Evolutionary conservation across 2,329 filamentous ascomycete genomes (phyloP), one percentile per base, ranked within the genome.

Genomic region (Hansfordia pulvinata): DNA sequence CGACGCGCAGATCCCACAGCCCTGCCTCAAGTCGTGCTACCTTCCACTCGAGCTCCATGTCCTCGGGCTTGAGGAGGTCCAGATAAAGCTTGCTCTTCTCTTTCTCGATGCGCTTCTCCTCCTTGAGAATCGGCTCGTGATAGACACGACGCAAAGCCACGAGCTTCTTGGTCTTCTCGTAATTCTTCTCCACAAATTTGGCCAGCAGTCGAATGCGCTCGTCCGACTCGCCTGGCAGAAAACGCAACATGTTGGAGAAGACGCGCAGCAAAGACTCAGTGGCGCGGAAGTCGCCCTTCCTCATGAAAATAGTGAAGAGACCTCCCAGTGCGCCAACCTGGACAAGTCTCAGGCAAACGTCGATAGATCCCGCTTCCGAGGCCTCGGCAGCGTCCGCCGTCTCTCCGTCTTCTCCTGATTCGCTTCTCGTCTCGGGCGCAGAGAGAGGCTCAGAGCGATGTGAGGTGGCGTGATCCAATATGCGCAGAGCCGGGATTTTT

Each of bases 161-260:
- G 4, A 96, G 60, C 45, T 76, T 82, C 5, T 47, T 56, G 19
- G 84, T 71, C 60, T 96, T 96, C 38, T 77, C 83, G 47, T 92
- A 93, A 37, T 93, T 76, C 46, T 84, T 93, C 50, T 98, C 90
- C 11, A 93, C 79, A 42, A 96, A 96, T 46, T 98, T 98, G 25
- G 86, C 88, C 4, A 96, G 64, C 1, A 78, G 69, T 4, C 90
- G 72, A 39, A 96, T 92, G 5, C 90, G 70, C 17, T 76, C 65
- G 0, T 82, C 63, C 2, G 82, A 85, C 17, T 83, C 72, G 10
- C 74, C 80, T 0, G 86, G 85, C 2, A 98, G 53, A 4, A 76
- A 64, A 14, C 85, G 76, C 2, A 98, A 62, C 47, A 98, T 66
- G 0, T 80, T 82, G 1, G 81, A 71, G 35, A 96, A 85, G 8